Conservation (phyloP, 2,329 filamentous ascomycete genomes). For the Scytalidium sp. region DNA sequence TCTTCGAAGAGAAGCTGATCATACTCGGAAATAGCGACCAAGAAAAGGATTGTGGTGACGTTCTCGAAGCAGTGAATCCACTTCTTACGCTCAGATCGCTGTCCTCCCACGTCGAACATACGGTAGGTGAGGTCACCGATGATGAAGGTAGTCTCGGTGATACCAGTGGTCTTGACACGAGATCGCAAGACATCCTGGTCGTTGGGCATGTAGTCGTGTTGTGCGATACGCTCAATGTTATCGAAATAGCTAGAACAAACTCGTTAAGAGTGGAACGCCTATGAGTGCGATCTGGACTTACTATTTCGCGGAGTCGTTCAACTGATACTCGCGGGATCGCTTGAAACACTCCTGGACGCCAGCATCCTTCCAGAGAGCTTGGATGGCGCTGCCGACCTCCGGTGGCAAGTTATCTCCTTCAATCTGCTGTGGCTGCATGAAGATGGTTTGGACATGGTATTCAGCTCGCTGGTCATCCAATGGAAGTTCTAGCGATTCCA, state of each 20-base stretch:
- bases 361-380: constrained; percentile 76
- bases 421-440: constrained; percentile 54
- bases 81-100: constrained; percentile 73
- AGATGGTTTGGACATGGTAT: constrained; percentile 31
- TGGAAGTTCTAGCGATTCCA: constrained; percentile 78
- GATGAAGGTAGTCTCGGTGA: constrained; percentile 93
- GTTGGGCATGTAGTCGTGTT: constrained; percentile 77
- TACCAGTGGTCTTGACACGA: constrained; percentile 87
- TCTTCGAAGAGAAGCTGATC: constrained; percentile 96
- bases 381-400: constrained; percentile 79
- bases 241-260: constrained; percentile 70
- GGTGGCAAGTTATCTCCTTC: constrained; percentile 77
- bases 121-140: constrained; percentile 90
- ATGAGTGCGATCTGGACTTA: constrained; percentile 43
- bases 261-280: not conserved
- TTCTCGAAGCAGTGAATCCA: constrained; percentile 80
- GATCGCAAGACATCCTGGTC: constrained; percentile 95
- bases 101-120: constrained; percentile 80
- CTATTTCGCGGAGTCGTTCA: constrained; percentile 96
- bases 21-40: constrained; percentile 94
- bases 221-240: constrained; percentile 72
- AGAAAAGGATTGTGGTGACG: constrained; percentile 83
- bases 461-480: constrained; percentile 61
- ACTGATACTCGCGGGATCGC: constrained; percentile 82
- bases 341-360: constrained; percentile 87